Base-by-base conservation (phyloP, 176 grass and related monocot genomes). In the Paspalum vaginatum region DNA sequence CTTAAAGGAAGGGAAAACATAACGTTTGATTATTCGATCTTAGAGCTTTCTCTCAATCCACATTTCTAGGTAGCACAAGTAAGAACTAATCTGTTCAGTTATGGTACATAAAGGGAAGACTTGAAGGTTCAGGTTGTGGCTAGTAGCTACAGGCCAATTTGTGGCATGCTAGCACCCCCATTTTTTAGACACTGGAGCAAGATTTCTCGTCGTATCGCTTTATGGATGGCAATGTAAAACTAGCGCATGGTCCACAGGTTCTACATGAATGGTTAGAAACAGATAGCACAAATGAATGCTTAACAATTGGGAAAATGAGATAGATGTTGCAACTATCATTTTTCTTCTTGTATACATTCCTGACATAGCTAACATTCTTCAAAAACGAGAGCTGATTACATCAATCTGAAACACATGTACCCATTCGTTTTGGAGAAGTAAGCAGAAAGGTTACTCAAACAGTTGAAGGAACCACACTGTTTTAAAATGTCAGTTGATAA, bases 391-490 rank as follows among this genome's bases (percentile, higher is more conserved):
- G 17, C 0, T 66, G n/a, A 6, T 65, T 42, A 18, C 39, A 43
- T 18, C 55, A 61, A 68, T 58, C 52, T 70, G 21, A 70, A 69
- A 46, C 24, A 37, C 49, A 56, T n/a, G 65, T 69, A 37, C 39
- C 17, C 3, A 39, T 32, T 4, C 21, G 0, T 67, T 47, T 18
- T 39, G 11, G 12, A 55, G 13, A 67, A 67, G 9, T 68, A 45
- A 9, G 21, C 11, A 45, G 6, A 74, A 72, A 43, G 38, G 70
- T 74, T 14, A 54, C 39, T 58, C 40, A n/a, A 58, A 67, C 37
- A 56, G 39, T 65, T 67, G 20, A 18, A 26, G 6, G 20, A 25
- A 52, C 13, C 16, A 62, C 72, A 43, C 32, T n/a, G 63, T 10
- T 60, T 39, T 12, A 42, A 74, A n/a, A 52, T 52, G 20, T 49